phyloP scores from a whole-genome alignment of 306 rosid genomes.

The Vachellia collinsii region DNA sequence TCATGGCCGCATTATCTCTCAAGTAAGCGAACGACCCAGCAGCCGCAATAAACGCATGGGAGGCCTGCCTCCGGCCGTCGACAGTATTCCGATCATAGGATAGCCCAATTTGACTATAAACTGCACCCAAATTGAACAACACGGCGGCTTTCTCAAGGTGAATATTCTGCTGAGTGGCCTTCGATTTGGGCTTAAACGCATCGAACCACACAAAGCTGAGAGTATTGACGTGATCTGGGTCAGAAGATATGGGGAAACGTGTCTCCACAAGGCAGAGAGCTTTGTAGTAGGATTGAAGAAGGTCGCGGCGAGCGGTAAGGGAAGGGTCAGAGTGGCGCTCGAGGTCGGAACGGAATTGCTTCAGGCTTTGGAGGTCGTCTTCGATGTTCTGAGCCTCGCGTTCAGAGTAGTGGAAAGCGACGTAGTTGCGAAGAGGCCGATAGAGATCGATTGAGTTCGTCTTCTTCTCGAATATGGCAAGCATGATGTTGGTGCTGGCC shows the following conservation, averaged over 20 bases:
- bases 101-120: conserved; percentile 88
- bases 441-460: conserved; percentile 72
- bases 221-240: conserved; percentile 77
- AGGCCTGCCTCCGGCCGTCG: conserved; percentile 80
- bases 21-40: conserved; percentile 82
- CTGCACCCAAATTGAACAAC: conserved; percentile 86
- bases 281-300: conserved; percentile 70
- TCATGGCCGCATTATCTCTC: conserved; percentile 78
- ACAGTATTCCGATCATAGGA: conserved; percentile 77
- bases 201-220: conserved; percentile 88
- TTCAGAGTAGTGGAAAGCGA: conserved; percentile 90
- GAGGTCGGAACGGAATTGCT: conserved; percentile 75
- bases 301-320: conserved; percentile 84
- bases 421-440: conserved; percentile 87
- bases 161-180: conserved; percentile 94
- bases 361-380: conserved; percentile 93
- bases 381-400: conserved; percentile 94
- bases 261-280: conserved; percentile 92
- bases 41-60: conserved; percentile 79
- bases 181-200: conserved; percentile 80
- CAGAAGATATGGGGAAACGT: conserved; percentile 93
- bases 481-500: conserved; percentile 72
- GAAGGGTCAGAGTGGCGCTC: conserved; percentile 92
- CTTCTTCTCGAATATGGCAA: conserved; percentile 91
- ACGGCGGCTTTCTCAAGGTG: conserved; percentile 92